Conservation (phyloP, 2,329 filamentous ascomycete genomes). For the Cladobotryum mycophilum region DNA sequence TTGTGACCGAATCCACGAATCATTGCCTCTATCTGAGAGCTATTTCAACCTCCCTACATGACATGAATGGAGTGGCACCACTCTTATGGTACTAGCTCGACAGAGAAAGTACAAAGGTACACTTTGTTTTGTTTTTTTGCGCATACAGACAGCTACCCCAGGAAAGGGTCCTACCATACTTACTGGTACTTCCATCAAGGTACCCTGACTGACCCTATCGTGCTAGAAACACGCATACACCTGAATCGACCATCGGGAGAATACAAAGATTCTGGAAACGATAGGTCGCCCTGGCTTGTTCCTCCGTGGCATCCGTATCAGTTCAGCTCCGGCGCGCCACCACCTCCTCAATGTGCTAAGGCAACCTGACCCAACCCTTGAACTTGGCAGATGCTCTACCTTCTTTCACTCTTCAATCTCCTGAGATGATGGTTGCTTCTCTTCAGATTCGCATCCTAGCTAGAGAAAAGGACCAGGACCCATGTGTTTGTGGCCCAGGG, state of each 20-base stretch:
- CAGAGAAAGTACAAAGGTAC: not conserved
- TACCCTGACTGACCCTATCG: not conserved
- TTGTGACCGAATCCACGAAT: not conserved
- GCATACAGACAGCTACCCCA: too few relatives aligned
- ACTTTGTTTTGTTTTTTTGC: not conserved
- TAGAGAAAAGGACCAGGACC: constrained; percentile 10
- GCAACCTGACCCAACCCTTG: not conserved
- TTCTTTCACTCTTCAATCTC: not conserved
- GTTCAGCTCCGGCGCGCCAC: constrained; percentile 9
- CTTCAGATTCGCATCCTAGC: constrained; percentile 11
- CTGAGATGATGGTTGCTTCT: constrained; percentile 1
- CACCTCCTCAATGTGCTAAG: constrained; percentile 5
- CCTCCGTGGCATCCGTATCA: constrained; percentile 8
- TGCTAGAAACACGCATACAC: not conserved
- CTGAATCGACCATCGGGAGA: constrained; percentile 1
- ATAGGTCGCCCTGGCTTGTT: constrained; percentile 5
- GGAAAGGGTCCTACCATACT: not conserved
- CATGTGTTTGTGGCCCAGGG: constrained; percentile 10
- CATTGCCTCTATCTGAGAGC: not conserved
- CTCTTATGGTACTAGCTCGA: constrained; percentile 2
- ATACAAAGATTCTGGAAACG: constrained; percentile 5
- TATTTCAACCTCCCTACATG: constrained; percentile 4
- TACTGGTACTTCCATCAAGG: not conserved
- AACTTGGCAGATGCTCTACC: constrained; percentile 1
- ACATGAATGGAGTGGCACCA: constrained; percentile 9